Base-by-base conservation (phyloP, 306 rosid species). In the Fagus crenata region DNA sequence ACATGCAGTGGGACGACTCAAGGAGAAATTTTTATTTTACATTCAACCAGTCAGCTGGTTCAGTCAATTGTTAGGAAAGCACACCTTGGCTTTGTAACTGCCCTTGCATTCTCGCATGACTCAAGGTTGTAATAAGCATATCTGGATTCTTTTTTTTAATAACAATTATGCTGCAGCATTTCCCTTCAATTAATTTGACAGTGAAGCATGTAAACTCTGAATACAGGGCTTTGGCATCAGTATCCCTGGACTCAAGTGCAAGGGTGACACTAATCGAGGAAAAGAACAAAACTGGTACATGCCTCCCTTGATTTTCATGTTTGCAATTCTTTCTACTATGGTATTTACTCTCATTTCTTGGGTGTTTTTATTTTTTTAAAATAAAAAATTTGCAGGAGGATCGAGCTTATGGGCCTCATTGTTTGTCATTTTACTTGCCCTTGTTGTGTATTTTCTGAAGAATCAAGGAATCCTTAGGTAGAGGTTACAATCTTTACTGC, bases 51-150 rank as follows among this genome's bases (percentile, higher is more conserved):
- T 60, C 81, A 87, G 92, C 86, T 59, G 72, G 89, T 86, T 49
- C 96, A 82, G 43, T 78, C 88, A 80, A 81, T 71, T 74, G 79
- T 90, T 63, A 87, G 85, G 76, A 89, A 49, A 78, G 97, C 99
- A 49, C 97, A 95, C 87, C 85, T 86, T 68, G 99, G 97, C 81
- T 85, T 95, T 31, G 92, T 95, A 49, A 95, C 99, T 72, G 87
- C 97, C 32, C 78, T 95, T 87, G 88, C 89, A 53, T 92, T 95
- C 83, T 87, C 97, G 40, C 90, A 54, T 73, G 96, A 95, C 85
- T 87, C 99, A 86, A 92, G 99, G 99, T 94, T 53, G 74, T 81
- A 78, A 71, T 67, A 43, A 32, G 71, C n/a, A 61, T 36, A 15
- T 73, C 18, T 22, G 33, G 56, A 9, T 49, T 59, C n/a, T 83